phyloP scores from a whole-genome alignment of 129 eudicot species.

The Glebionis coronaria region DNA sequence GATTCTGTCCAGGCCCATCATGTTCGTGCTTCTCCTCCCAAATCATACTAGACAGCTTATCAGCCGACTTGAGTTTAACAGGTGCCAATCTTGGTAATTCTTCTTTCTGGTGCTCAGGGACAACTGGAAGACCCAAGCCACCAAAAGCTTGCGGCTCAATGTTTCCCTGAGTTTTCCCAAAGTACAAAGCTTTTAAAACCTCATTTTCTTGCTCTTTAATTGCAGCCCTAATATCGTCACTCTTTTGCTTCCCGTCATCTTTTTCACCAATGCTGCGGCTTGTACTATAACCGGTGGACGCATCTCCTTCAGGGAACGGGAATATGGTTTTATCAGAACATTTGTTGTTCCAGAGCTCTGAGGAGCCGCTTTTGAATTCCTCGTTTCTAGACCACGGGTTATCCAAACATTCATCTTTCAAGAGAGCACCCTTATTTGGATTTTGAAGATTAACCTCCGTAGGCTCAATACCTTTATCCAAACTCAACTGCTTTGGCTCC shows the following conservation, averaged over 20 bases:
- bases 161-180: conserved; percentile 52
- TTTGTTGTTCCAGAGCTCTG: conserved; percentile 44
- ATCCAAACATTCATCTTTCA: conserved; percentile 43
- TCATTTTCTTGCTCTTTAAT: conserved; percentile 82
- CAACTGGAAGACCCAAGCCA: conserved; percentile 42
- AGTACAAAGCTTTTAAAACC: conserved; percentile 71
- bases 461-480: conserved; percentile 21
- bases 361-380: conserved; percentile 30
- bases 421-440: conserved; percentile 19
- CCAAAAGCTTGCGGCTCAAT: conserved; percentile 39
- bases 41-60: conserved; percentile 48
- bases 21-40: conserved; percentile 88
- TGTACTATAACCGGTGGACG: conserved; percentile 41
- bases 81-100: conserved; percentile 84
- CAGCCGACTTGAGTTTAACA: conserved; percentile 84
- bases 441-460: conserved; percentile 43
- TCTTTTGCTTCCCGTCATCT: conserved; percentile 49
- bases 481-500: conserved; percentile 12
- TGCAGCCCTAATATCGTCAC: conserved; percentile 56
- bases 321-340: conserved; percentile 75
- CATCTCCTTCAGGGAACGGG: conserved; percentile 53
- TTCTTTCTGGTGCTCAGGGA: conserved; percentile 66
- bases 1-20: conserved; percentile 64
- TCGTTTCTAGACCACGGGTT: conserved; percentile 55
- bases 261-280: conserved; percentile 33